Conservation (phyloP, 768 basidiomycete species). For the Tulasnella sp. region DNA sequence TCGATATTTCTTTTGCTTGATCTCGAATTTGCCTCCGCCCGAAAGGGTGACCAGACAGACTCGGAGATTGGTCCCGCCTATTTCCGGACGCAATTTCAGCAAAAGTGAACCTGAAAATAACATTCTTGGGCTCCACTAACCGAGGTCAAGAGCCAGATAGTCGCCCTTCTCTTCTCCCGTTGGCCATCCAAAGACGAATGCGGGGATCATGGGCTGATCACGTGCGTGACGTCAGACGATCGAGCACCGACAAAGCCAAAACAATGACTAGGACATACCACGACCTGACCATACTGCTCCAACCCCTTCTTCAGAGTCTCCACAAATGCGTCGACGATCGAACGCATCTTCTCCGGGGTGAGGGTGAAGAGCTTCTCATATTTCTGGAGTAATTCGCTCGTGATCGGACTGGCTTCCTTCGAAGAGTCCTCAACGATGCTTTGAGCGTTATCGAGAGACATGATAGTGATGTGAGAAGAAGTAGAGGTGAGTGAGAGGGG, state of each 20-base stretch:
- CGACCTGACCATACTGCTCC: constrained; percentile 77
- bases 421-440: not conserved
- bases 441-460: constrained; percentile 14
- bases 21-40: constrained; percentile 95
- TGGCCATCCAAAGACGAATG: constrained; percentile 96
- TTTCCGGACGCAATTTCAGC: constrained; percentile 17
- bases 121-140: constrained; percentile 49
- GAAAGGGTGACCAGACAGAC: constrained; percentile 94
- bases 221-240: not conserved
- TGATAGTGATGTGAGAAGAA: not conserved
- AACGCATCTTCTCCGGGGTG: constrained; percentile 90
- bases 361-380: constrained; percentile 87
- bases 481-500: constrained; percentile 2
- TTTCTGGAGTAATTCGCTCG: constrained; percentile 60
- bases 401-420: not conserved
- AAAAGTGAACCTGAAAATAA: constrained; percentile 8
- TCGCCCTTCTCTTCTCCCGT: constrained; percentile 86
- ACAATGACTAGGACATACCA: constrained; percentile 62
- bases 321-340: constrained; percentile 96
- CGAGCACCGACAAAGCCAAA: constrained; percentile 28
- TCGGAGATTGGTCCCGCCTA: constrained; percentile 95
- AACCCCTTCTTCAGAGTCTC: constrained; percentile 88
- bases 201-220: constrained; percentile 89
- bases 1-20: constrained; percentile 96
- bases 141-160: constrained; percentile 87